Evolutionary conservation across 2,329 filamentous ascomycete genomes (phyloP).

Genomic region (Hymenoscyphus fraxineus): DNA sequence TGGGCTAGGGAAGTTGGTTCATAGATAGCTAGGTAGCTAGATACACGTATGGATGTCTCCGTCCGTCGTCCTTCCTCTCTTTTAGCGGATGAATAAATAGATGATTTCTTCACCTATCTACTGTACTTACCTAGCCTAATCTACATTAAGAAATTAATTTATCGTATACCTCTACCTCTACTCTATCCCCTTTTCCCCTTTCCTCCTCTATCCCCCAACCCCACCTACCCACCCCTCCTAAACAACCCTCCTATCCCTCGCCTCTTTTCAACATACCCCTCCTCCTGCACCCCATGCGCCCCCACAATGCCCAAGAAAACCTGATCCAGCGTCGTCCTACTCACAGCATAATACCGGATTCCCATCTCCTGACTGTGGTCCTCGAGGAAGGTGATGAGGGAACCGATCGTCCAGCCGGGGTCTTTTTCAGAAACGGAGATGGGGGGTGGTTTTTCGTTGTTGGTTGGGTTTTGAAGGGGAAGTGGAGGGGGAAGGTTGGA

Average conservation of each 20-base stretch:
- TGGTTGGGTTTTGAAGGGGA: neutral
- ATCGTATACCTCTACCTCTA: too few relatives aligned
- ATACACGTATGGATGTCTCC: too few relatives aligned
- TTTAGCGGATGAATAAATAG: too few relatives aligned
- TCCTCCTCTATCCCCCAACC: too few relatives aligned
- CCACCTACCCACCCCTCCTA: neutral
- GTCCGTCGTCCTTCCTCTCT: too few relatives aligned
- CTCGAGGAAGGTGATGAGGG: constrained; percentile 37
- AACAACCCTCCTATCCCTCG: neutral
- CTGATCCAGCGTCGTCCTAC: constrained; percentile 82
- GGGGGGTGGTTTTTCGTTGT: neutral
- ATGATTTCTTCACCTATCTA: too few relatives aligned
- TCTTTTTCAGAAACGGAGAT: neutral
- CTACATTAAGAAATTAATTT: too few relatives aligned
- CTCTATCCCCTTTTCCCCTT: too few relatives aligned
- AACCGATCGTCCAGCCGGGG: neutral
- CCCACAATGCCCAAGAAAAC: constrained; percentile 85
- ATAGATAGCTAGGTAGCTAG: too few relatives aligned
- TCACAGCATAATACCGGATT: constrained; percentile 82
- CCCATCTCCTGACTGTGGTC: constrained; percentile 64
- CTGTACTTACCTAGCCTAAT: too few relatives aligned
- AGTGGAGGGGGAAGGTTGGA: neutral
- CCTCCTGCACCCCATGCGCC: constrained; percentile 74
- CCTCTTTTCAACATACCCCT: constrained; percentile 45
- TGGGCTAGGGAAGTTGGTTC: too few relatives aligned